Evolutionary conservation across 257 asterid genomes (phyloP), one percentile per base, ranked within the genome.

Genomic region (Paulownia fortunei): DNA sequence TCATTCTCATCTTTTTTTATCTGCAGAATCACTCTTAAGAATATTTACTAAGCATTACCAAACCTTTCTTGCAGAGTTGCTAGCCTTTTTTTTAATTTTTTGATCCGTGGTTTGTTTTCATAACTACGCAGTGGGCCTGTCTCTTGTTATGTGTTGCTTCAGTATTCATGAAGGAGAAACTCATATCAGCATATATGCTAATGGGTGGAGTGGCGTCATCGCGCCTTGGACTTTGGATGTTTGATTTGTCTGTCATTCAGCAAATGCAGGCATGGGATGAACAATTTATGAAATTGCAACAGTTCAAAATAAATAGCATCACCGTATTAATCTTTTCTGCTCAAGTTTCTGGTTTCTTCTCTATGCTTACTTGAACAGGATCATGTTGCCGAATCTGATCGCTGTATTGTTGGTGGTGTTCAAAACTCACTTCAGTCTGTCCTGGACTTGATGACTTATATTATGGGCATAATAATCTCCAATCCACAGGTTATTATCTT

Each of bases 141-240:
- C 90, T 95, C 11, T 72, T 91, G 85, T 74, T 87, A 51, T 95
- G 97, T 44, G 87, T 86, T 55, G 96, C 91, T 76, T 95, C 97
- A 2, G 71, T 88, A 56, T 93, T 88, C 71, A 68, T 89, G n/a
- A 83, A 82, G 56, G 73, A 70, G 10, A 86, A 86, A 64, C 27
- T 69, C 30, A 8, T 69, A 8, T 86, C 98, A 7, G 93, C 96
- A 0, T 93, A 87, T 82, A 44, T 88, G 77, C 86, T 93, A 51
- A 90, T 95, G 97, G 84, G 83, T 23, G 99, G 99, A 51, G 99
- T 95, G 64, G 96, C 96, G 11, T 79, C 75, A 10, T 95, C 99
- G 9, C 96, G 99, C 46, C 92, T 95, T n/a, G 99, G 99, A 9
- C 84, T 95, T 21, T 95, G 98, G 98, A 90, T 89, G 96, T 95